Evolutionary conservation across 805 yeast species (phyloP), one percentile per base, ranked within the genome.

Genomic region (Candida schatavii): DNA sequence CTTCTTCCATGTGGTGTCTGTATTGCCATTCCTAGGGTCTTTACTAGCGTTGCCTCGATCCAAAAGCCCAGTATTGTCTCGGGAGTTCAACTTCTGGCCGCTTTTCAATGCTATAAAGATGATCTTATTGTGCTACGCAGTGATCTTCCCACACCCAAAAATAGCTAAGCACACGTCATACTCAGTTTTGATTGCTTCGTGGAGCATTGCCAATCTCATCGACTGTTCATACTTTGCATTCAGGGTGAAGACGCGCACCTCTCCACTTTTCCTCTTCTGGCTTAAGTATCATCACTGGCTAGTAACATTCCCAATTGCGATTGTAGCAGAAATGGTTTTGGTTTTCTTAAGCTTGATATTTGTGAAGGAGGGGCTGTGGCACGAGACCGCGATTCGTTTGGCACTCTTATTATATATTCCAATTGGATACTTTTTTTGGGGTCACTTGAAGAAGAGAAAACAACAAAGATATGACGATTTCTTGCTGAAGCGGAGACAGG

Each of bases 1-100:
- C 48, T 83, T 81, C 60, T 75, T 80, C 50, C 74, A 69, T 36
- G 61, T 62, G 9, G 68, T 70, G 22, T 48, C 74, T 2, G 43
- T 64, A 15, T 44, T 62, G 6, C 74, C 74, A 9, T 49, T 67
- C 14, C 36, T 58, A 2, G 61, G 35, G 19, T 10, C 15, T 31
- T 5, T 31, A 9, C 5, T 31, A 15, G 11, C 27, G 56, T 4
- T 49, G 57, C 25, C 38, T 58, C 22, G 13, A 7, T 7, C 27
- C 11, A 23, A 11, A 23, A 11, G 27, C 11, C 27, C 27, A 7
- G 11, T 33, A 9, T 23, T 46, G 15, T 23, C 27, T 7, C 27
- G 10, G 10, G 11, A 23, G 11, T 7, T 23, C 27, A 33, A 14
- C 19, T 22, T 37, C 7, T 64, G 69, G 68, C 44, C 57, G 9